phyloP scores from a whole-genome alignment of 352 stramenopile species.

The Pythium utonaiense region DNA sequence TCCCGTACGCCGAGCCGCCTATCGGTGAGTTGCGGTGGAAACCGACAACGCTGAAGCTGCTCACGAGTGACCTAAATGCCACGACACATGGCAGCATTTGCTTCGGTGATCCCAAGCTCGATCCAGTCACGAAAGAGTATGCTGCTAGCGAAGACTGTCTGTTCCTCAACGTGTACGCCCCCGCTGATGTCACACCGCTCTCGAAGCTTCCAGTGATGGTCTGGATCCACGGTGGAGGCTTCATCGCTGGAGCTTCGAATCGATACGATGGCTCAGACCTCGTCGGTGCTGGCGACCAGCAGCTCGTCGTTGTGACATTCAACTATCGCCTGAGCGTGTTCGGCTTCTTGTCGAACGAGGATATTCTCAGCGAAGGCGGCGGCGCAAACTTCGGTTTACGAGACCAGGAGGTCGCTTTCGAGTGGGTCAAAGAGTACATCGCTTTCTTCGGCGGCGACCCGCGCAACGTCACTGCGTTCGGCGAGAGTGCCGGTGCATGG shows the following conservation, averaged over 20 bases:
- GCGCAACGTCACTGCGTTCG: constrained; percentile 31
- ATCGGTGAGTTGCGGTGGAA: constrained; percentile 8
- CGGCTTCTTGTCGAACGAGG: constrained; percentile 21
- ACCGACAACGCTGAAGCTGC: constrained; percentile 9
- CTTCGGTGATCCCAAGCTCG: not conserved
- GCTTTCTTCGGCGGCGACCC: constrained; percentile 36
- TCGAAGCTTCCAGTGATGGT: constrained; percentile 34
- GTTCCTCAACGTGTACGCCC: constrained; percentile 35
- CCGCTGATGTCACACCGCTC: constrained; percentile 14
- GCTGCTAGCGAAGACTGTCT: constrained; percentile 29
- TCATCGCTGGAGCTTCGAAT: constrained; percentile 14
- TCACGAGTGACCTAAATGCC: not conserved
- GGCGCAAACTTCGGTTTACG: not conserved
- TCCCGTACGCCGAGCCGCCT: constrained; percentile 8
- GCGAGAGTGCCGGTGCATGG: constrained; percentile 14
- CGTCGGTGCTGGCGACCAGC: constrained; percentile 7
- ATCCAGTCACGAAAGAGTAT: not conserved
- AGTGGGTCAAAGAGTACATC: constrained; percentile 40
- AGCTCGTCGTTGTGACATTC: constrained; percentile 31
- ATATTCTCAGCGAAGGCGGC: constrained; percentile 26
- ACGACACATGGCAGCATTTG: constrained; percentile 8
- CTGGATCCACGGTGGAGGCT: constrained; percentile 33
- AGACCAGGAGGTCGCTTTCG: constrained; percentile 26
- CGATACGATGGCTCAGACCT: constrained; percentile 3
- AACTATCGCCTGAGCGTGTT: constrained; percentile 40